Conservation (phyloP, 192 early-diverging fungal species). For the Gryganskiella cystojenkinii region DNA sequence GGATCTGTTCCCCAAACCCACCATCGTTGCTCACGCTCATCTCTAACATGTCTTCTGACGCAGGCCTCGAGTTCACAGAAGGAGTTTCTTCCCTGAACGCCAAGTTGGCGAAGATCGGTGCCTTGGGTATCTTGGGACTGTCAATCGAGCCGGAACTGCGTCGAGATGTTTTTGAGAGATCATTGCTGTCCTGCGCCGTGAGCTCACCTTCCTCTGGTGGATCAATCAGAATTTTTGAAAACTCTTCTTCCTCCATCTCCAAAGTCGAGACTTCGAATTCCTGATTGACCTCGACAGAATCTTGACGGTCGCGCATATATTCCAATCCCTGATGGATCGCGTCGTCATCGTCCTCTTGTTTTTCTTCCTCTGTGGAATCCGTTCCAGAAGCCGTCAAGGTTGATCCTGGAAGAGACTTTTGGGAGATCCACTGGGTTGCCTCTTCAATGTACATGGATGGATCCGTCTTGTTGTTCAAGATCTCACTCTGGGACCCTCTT, state of each 20-base stretch:
- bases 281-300: conserved; percentile 13
- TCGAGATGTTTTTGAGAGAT: too few relatives aligned
- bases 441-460: conserved; percentile 42
- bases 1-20: background rate
- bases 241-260: conserved; percentile 24
- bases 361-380: conserved; percentile 49
- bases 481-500: conserved; percentile 1
- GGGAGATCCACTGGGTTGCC: conserved; percentile 43
- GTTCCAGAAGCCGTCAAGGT: conserved; percentile 34
- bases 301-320: conserved; percentile 22
- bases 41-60: background rate
- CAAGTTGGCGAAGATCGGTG: background rate
- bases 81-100: background rate
- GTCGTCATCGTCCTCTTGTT: conserved; percentile 15
- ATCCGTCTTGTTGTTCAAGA: conserved; percentile 46
- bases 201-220: conserved; percentile 7
- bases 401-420: conserved; percentile 36
- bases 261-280: conserved; percentile 29
- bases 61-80: too few relatives aligned
- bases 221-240: conserved; percentile 35
- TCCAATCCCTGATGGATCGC: conserved; percentile 7
- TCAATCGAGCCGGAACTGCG: background rate
- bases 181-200: background rate
- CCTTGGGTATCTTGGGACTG: conserved; percentile 8
- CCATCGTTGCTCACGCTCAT: conserved; percentile 15